Evolutionary conservation across 768 basidiomycete genomes (phyloP), one percentile per base, ranked within the genome.

Genomic region (Symmetrospora coprosmae): DNA sequence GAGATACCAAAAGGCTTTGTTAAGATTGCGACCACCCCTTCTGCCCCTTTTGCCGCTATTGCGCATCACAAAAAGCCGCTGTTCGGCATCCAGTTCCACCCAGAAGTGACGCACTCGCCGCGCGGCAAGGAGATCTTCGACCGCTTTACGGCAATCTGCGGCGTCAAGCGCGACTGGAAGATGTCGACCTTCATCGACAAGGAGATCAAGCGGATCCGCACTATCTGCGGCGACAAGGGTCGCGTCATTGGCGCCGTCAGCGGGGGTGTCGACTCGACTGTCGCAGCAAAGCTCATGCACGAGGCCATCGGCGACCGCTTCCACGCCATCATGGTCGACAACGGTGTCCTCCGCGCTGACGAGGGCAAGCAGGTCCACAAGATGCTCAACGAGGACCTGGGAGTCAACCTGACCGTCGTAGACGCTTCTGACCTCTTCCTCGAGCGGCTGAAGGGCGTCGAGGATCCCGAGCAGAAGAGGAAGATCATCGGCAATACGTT

Each of bases 281-380:
- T 99, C 16, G 94, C 94, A 3, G 94, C 94, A 40, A 97, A 96
- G 74, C 78, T 99, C 63, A 99, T 99, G 94, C 91, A 97, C 67
- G 91, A 96, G 76, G 94, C 94, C 27, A 97, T 99, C 68, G 94
- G 94, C 28, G 89, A 96, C 72, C 80, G 92, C 88, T 99, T 99
- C 79, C 94, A 92, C 69, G 94, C 91, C 9, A 94, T 97, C 75
- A 91, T 97, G 90, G 94, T 97, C 41, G 92, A 97, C 74, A 99
- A 99, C 69, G 94, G 94, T 60, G 92, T 97, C 28, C 78, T 99
- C 11, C 86, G 94, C 51, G 74, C 85, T 66, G 84, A 96, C 70
- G 94, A 99, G 72, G 90, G 83, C 9, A 70, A 79, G 52, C 89
- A 94, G 72, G 94, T 99, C 16, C 73, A 92, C 73, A 81, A 84